Base-by-base conservation (phyloP, 305 asterid genomes). In the Fraxinus albicans region DNA sequence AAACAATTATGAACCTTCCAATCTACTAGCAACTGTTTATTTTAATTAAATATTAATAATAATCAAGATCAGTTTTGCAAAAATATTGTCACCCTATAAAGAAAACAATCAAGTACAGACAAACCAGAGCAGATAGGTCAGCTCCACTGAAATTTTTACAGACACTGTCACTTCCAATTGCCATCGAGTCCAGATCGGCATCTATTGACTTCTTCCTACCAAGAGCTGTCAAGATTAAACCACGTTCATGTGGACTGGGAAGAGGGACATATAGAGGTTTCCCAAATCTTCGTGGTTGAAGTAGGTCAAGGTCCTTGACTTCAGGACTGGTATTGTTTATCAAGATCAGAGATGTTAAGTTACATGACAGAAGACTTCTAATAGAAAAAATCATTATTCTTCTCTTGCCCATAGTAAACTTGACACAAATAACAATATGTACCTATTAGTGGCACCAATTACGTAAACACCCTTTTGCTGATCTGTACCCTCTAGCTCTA, bases 391-490 rank as follows among this genome's bases (percentile, higher is more conserved):
- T 50, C 17, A 13, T 50, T 50, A 50, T 82, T 74, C 23, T 44
- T 34, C 21, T n/a, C 15, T 74, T 1, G n/a, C 1, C 31, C 31
- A 29, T 3, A 29, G 47, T 73, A 60, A 60, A 19, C 69, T 77
- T 10, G 79, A 60, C 55, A 79, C 33, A 40, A 78, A n/a, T 17
- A 42, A 80, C 25, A 29, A 63, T 76, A 5, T 25, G 25, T 80
- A 94, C 98, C 99, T 92, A 88, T 96, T 96, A 77, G 98, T 94
- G 77, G 99, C 98, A 67, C 99, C 98, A 84, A 94, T 92, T 65
- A 96, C 93, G 83, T 85, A 94, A 84, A 96, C 95, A 35, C 95
- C 97, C 75, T 69, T 84, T 79, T 97, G 87, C 34, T 89, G 87
- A 75, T 92, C 98, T 34, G 93, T 91, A 29, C 99, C 99, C 44